Percentiles rank a stretch among this genome's conserved stretches.
Conservation (phyloP, 1,139 yeast genomes). For the Yamadazyma atmosphaerica region DNA sequence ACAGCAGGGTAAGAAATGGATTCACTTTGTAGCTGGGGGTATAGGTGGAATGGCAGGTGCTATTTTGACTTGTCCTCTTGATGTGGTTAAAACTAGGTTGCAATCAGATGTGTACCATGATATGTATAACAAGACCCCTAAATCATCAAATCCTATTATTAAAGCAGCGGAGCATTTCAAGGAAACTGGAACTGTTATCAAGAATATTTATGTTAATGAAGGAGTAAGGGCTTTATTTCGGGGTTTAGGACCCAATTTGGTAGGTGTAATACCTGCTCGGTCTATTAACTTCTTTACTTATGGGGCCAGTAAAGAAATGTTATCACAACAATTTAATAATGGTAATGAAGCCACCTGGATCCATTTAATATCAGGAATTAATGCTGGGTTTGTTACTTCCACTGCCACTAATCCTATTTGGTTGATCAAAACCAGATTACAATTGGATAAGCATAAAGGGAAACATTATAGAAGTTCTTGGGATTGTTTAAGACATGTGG, state of each 20-base stretch:
- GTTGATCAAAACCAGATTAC: slow-evolving; percentile 93
- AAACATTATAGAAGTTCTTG: slow-evolving; percentile 77
- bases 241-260: slow-evolving; percentile 94
- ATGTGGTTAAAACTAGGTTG: slow-evolving; percentile 92
- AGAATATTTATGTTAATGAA: slow-evolving; percentile 68
- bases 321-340: slow-evolving; percentile 62
- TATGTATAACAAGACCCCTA: slow-evolving; percentile 41
- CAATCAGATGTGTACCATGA: slow-evolving; percentile 77
- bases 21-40: slow-evolving; percentile 99
- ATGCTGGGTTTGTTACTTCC: slow-evolving; percentile 92
- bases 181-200: slow-evolving; percentile 77
- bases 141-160: slow-evolving; percentile 38
- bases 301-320: slow-evolving; percentile 80
- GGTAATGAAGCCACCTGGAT: slow-evolving; percentile 84
- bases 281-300: slow-evolving; percentile 96
- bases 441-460: slow-evolving; percentile 70
- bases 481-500: slow-evolving; percentile 76
- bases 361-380: slow-evolving; percentile 84
- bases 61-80: slow-evolving; percentile 88
- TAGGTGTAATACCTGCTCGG: slow-evolving; percentile 98
- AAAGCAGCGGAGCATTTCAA: slow-evolving; percentile 68
- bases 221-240: slow-evolving; percentile 86
- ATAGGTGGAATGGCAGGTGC: slow-evolving; percentile 99
- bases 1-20: slow-evolving; percentile 65
- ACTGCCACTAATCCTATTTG: slow-evolving; percentile 99